Evolutionary conservation across 345 rosid genomes (phyloP), one percentile per base, ranked within the genome.

Genomic region (Syzygium jambos): DNA sequence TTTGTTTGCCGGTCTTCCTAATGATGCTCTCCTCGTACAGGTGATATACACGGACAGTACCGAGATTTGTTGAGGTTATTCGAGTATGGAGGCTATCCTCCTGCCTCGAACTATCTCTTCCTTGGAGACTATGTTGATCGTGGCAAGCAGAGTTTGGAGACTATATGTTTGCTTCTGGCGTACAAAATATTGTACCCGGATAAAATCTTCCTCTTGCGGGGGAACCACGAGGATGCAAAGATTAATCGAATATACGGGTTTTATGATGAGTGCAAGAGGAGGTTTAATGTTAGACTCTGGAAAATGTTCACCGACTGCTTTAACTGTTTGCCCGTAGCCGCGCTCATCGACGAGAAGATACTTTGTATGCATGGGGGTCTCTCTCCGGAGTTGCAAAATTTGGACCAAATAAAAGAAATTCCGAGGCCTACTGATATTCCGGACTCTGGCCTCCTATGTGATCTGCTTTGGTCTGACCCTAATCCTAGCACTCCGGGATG

Each of bases 91-190:
- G 98, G 98, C 86, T 96, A 94, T 86, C 99, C 99, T 88, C 98
- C 99, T 13, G 86, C 96, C 51, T 95, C 98, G 52, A 95, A 95
- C 92, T 96, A 98, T 86, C 94, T 98, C 86, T 98, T 98, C 93
- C 98, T 96, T 2, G 99, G 99, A n/a, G 99, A 98, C 88, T 98
- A 98, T 87, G 99, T 98, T 1, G 99, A 98, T 86, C 92, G 99
- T 89, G 99, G 99, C 90, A 98, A 93, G 91, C 98, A 98, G 90
- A 98, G 99, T 89, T 92, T 98, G 91, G 99, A 98, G 93, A 98
- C 99, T 0, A 96, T 96, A 88, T 98, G 99, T 86, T 91, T 96
- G 90, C 99, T 98, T 90, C 89, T 98, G 84, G 98, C 99, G 85
- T 98, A 96, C 91, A 98, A 98, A 88, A 94, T 98, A 88, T 91